Base-by-base conservation (phyloP, 2,329 filamentous ascomycete species). In the Trichoderma koningiopsis region DNA sequence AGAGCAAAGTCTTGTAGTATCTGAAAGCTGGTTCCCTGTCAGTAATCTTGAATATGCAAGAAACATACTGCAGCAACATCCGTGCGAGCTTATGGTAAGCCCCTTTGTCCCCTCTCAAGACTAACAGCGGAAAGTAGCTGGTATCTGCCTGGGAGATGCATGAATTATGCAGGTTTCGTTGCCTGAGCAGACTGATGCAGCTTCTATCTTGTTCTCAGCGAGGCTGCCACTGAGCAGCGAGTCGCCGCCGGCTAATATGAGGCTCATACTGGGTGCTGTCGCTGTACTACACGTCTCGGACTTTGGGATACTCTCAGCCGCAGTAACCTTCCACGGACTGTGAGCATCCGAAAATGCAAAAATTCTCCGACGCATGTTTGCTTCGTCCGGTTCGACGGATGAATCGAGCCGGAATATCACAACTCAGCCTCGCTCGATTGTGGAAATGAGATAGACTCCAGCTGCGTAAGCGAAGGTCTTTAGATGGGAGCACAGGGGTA, bases 311-410 rank as follows among this genome's bases (percentile, higher is more conserved):
- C 19, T 19, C 10, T 68, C 37, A 61, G 47, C 62, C 64, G 63
- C 56, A 68, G 57, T 27, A 68, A 14, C 19, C 10, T 31, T 14
- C 40, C 59, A n/a, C 29, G 13, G 43, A n/a, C 40, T 59, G 68
- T 66, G 31, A 19, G 49, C 27, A 62, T 58, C 63, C 66, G 49
- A 55, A 27, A 2, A 8, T n/a, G 22, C 13, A 60, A 8, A 60
- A 70, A 70, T 70, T 70, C 68, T 70, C 68, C 68, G 68, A 70
- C 22, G 68, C 68, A 62, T 56, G 68, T 68, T 68, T 70, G 56
- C 68, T 69, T 53, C 40, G 4, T 31, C 62, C 58, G 59, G 52
- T 29, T 29, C 35, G 56, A 40, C 52, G 52, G 66, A 35, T 63
- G 66, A 57, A 47, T 53, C 29, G 58, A 37, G 11, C 53, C 40